A percentile compares a stretch with the other conserved stretches of the same genome.
phyloP scores from a whole-genome alignment of 73 alveolate species.

The Paramecium octaurelia region DNA sequence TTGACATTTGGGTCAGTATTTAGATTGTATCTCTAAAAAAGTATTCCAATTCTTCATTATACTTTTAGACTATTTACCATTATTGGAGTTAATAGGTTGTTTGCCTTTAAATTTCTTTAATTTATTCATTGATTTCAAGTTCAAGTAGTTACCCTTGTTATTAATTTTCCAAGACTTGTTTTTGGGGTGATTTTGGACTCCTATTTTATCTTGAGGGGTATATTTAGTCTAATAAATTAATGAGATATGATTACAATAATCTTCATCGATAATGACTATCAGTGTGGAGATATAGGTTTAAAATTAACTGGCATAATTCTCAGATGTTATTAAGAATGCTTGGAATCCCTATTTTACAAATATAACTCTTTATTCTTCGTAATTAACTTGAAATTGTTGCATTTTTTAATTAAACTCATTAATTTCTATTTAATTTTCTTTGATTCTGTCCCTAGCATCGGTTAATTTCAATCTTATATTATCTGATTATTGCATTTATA shows the following conservation, averaged over 20 bases:
- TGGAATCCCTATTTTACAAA: not conserved
- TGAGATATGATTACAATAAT: not conserved
- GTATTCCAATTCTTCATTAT: conserved; percentile 33
- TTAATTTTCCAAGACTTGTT: not conserved
- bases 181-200: not conserved
- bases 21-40: not conserved
- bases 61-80: not conserved
- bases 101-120: not conserved
- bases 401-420: conserved; percentile 4
- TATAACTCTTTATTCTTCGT: conserved; percentile 8
- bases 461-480: conserved; percentile 1
- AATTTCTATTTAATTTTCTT: not conserved
- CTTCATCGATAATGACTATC: conserved; percentile 22
- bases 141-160: not conserved
- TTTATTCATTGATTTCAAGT: not conserved
- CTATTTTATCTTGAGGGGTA: not conserved
- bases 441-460: conserved; percentile 19
- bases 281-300: not conserved
- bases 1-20: not conserved
- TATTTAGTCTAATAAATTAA: not conserved
- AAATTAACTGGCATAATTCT: not conserved
- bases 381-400: not conserved
- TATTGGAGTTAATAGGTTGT: not conserved
- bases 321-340: not conserved
- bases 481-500: not conserved